Evolutionary conservation across 2,329 filamentous ascomycete species (phyloP), one percentile per base, ranked within the genome.

Genomic region (Penicillium brasilianum): DNA sequence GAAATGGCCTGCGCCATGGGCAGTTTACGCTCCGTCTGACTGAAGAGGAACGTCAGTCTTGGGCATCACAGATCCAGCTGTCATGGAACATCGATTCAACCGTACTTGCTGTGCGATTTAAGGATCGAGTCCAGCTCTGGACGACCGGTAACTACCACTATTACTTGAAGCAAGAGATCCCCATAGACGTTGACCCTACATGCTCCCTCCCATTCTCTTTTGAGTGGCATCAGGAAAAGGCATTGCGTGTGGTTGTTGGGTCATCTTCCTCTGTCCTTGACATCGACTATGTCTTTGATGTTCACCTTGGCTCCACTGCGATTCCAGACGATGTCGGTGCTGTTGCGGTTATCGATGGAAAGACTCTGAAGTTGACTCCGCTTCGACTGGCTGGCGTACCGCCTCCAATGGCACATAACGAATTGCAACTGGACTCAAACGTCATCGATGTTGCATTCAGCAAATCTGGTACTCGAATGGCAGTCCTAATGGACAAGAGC

Each of bases 121-220:
- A 82, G 34, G 86, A 93, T 65, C 85, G 87, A 58, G 80, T 95
- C n/a, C 95, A 99, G 73, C 81, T 99, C 1, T 99, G 95, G 95
- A 97, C 93, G 0, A 97, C 90, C 84, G 91, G 92, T 20, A 99
- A 99, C 75, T 99, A 99, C 69, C 92, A 98, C 74, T 99, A 95
- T 86, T 98, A 98, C 75, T 83, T 99, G 16, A 99, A 99, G 79
- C 93, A 97, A 74, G 93, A 97, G 73, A 83, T 97, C 7, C 78
- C 80, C 7, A 79, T 84, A 7, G 69, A 75, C 8, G 62, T 69
- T 30, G 70, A 71, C 53, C 68, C 66, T 14, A 57, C 66, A 13
- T 65, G 63, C 10, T 59, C 66, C 39, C 49, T 62, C 39, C 70
- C 72, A 9, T 71, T 70, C 37, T 66, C 72, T 18, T 73, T 82